Percentiles rank a stretch among this genome's conserved stretches.
phyloP scores from a whole-genome alignment of 208 protist genomes.

The Leishmania turanica region DNA sequence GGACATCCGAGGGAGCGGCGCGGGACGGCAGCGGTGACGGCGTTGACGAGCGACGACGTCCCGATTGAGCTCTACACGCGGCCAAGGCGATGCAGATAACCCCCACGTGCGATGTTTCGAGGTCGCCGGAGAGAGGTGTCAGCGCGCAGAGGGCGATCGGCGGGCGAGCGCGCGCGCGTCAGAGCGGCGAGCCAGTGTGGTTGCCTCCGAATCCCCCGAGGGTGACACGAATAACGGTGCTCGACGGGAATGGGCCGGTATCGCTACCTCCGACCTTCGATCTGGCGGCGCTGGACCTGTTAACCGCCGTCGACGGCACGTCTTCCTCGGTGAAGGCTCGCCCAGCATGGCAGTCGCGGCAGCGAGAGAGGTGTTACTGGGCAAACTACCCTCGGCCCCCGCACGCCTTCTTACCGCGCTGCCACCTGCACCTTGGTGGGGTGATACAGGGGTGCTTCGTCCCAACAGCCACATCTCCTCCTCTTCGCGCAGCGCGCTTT shows the following conservation, averaged over 20 bases:
- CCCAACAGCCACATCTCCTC: constrained; percentile 12
- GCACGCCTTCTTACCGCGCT: constrained; percentile 11
- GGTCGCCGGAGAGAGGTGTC: neutral
- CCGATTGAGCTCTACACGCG: neutral
- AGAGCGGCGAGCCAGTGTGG: neutral
- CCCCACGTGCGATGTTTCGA: neutral
- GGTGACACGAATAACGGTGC: neutral
- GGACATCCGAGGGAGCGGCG: neutral
- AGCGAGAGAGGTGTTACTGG: neutral
- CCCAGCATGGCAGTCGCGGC: neutral
- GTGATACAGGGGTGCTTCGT: neutral
- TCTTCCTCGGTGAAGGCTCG: neutral
- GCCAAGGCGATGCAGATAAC: neutral
- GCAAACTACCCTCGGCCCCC: neutral
- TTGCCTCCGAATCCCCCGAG: neutral
- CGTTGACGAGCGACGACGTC: neutral
- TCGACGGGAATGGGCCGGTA: neutral
- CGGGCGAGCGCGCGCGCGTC: neutral
- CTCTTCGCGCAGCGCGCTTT: constrained; percentile 15
- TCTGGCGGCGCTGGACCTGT: neutral
- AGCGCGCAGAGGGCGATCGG: neutral
- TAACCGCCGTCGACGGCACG: neutral
- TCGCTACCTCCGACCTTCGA: neutral
- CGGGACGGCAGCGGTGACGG: neutral
- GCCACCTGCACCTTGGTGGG: neutral